Percentiles rank a stretch among this genome's conserved stretches.
These are phyloP conservation scores for Willaertia magna DNA, from an alignment of 208 protist genomes.

Conservation along the genomic window DNA sequence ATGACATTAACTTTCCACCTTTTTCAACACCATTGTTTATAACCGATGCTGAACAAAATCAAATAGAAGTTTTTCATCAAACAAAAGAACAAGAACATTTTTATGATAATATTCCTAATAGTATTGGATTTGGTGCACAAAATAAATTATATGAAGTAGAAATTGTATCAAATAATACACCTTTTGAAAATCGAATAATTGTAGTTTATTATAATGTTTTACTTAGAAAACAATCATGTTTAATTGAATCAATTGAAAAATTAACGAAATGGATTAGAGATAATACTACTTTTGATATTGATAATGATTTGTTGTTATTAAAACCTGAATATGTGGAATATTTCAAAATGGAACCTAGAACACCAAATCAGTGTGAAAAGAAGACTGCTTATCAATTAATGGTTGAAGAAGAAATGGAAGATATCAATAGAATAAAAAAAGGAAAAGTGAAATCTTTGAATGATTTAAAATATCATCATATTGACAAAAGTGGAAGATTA, in stretches of 20 bases:
- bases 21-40: not conserved
- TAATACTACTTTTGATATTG: not conserved
- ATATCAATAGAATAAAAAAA: not conserved
- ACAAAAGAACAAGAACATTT: not conserved
- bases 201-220: not conserved
- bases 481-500: not conserved
- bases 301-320: not conserved
- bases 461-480: not conserved
- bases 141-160: not conserved
- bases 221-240: not conserved
- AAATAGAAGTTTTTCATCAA: not conserved
- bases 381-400: not conserved
- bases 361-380: no score
- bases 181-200: not conserved
- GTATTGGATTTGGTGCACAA: not conserved
- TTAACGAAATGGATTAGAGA: not conserved
- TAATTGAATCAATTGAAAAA: not conserved
- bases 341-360: not conserved
- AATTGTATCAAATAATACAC: not conserved
- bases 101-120: not conserved
- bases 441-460: not conserved
- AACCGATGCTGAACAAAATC: not conserved
- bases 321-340: not conserved
- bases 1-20: not conserved
- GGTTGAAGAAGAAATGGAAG: not conserved